Evolutionary conservation across 2,329 filamentous ascomycete genomes (phyloP).

Genomic region (Colletotrichum coccodes): DNA sequence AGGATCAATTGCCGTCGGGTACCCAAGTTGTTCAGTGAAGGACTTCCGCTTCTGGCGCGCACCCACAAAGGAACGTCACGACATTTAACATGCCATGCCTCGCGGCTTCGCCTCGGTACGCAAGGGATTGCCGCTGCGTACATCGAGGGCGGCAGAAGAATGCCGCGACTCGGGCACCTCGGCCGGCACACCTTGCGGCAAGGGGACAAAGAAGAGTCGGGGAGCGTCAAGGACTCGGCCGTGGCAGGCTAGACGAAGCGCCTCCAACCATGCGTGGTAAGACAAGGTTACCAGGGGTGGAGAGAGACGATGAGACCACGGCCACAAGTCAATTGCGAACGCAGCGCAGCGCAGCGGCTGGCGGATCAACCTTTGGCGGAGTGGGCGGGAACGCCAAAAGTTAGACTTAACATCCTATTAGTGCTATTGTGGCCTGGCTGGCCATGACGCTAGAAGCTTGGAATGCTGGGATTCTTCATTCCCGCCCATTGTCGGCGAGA

Average conservation of each 20-base stretch:
- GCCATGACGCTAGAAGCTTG: neutral
- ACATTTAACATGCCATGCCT: neutral
- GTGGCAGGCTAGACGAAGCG: neutral
- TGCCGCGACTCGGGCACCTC: neutral
- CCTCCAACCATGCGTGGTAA: too few species aligned
- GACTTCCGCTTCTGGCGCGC: too few species aligned
- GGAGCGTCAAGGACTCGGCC: neutral
- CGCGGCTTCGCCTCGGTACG: neutral
- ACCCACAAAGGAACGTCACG: neutral
- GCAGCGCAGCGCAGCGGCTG: neutral
- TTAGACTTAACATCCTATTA: too few species aligned
- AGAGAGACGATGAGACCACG: too few species aligned
- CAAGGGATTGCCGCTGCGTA: neutral
- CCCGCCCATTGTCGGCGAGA: neutral
- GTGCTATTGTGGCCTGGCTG: too few species aligned
- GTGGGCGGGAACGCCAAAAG: neutral
- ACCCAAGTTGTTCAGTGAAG: neutral
- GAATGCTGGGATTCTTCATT: neutral
- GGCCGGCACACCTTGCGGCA: neutral
- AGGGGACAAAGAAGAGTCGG: neutral
- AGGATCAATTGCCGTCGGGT: too few species aligned
- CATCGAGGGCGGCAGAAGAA: neutral
- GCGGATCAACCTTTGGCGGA: too few species aligned
- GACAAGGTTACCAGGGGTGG: neutral
- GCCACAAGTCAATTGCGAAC: too few species aligned